phyloP scores from a whole-genome alignment of 345 rosid species.

The Linum usitatissimum region DNA sequence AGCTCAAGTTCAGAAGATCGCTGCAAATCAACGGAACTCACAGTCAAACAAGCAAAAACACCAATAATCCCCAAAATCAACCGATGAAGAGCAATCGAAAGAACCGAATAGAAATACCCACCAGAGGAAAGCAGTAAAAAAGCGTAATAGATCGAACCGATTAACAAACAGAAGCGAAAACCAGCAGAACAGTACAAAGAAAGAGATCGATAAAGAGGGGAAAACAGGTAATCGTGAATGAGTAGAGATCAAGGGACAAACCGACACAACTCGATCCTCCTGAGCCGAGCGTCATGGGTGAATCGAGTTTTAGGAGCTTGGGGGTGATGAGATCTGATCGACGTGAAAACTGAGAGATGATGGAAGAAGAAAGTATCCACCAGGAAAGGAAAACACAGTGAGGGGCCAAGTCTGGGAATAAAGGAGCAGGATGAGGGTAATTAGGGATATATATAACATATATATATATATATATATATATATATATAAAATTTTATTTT shows the following conservation, averaged over 20 bases:
- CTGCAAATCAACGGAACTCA: background rate
- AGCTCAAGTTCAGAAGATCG: background rate
- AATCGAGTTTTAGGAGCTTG: background rate
- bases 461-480: too few species aligned
- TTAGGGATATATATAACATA: background rate
- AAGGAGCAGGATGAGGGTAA: background rate
- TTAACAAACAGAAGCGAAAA: background rate
- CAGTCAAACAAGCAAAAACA: background rate
- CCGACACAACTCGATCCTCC: slow-evolving; percentile 7
- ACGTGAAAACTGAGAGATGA: background rate
- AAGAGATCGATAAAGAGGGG: background rate
- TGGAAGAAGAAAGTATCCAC: background rate
- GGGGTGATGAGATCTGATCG: background rate
- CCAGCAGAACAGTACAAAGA: background rate
- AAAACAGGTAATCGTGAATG: background rate
- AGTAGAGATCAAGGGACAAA: background rate
- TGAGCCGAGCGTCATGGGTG: slow-evolving; percentile 8
- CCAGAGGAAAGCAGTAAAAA: background rate
- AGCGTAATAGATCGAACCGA: background rate
- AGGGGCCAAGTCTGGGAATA: background rate
- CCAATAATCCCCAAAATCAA: background rate
- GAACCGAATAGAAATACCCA: background rate
- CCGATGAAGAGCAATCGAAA: background rate
- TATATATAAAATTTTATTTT: too few species aligned
- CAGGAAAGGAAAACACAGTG: background rate